These are phyloP conservation scores for Fusarium mangiferae DNA, from an alignment of 2,329 filamentous ascomycete genomes.

Conservation along the genomic window DNA sequence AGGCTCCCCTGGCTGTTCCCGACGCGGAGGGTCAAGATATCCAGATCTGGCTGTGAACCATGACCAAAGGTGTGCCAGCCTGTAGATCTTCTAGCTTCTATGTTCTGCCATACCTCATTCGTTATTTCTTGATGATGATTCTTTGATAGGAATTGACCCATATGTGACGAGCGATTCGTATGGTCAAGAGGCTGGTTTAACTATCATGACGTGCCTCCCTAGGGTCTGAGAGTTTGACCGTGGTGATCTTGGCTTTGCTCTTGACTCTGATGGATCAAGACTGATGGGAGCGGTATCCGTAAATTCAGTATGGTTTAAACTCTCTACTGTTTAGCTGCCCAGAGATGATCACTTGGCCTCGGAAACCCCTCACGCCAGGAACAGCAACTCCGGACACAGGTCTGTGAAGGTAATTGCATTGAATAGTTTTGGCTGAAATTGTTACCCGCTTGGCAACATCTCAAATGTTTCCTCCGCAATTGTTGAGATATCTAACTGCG, in stretches of 20 bases:
- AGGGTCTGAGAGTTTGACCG: background rate
- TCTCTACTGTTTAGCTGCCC: constrained; percentile 19
- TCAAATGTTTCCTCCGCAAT: constrained; percentile 6
- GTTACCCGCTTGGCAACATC: background rate
- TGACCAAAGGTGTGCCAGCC: constrained; percentile 32
- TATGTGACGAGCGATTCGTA: constrained; percentile 1
- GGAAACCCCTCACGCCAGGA: constrained; percentile 33
- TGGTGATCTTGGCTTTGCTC: constrained; percentile 5
- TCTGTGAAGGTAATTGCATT: background rate
- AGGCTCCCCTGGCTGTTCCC: constrained; percentile 41
- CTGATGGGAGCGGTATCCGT: background rate
- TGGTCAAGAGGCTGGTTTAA: constrained; percentile 4
- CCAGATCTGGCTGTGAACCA: constrained; percentile 40
- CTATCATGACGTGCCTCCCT: constrained; percentile 17
- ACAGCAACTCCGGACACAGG: constrained; percentile 8
- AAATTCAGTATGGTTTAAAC: constrained; percentile 27
- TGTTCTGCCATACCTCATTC: constrained; percentile 16
- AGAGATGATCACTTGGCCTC: constrained; percentile 13
- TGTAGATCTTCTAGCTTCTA: constrained; percentile 25
- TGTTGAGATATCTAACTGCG: background rate
- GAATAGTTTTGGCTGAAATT: constrained; percentile 1
- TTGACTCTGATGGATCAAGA: constrained; percentile 1
- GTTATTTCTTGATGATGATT: constrained; percentile 9
- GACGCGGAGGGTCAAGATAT: constrained; percentile 41
- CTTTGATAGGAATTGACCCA: background rate